A percentile compares a stretch with the other conserved stretches of the same genome.
phyloP scores from a whole-genome alignment of 208 protist genomes.

The Strigomonas culicis region DNA sequence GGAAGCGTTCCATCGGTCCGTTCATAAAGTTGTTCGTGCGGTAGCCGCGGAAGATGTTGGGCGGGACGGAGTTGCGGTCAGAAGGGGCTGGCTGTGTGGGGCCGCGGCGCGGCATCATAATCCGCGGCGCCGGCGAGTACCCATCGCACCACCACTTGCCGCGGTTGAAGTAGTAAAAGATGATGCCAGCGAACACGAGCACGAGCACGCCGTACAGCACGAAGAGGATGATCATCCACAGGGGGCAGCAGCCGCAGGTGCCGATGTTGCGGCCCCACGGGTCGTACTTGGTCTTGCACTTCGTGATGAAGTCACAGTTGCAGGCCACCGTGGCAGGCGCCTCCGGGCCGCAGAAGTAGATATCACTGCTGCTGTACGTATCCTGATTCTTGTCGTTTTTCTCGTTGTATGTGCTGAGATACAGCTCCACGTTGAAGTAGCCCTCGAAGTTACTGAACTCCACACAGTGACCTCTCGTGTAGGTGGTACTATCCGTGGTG shows the following conservation, averaged over 20 bases:
- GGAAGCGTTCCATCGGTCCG: constrained; percentile 1
- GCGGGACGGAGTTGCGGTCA: constrained; percentile 32
- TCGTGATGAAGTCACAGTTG: constrained; percentile 17
- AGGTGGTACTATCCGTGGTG: no score
- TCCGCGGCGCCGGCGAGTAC: constrained; percentile 28
- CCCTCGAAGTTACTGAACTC: no score
- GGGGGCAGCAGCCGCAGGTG: constrained; percentile 48
- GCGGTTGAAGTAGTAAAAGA: constrained; percentile 36
- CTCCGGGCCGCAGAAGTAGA: constrained; percentile 28
- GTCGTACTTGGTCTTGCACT: constrained; percentile 19
- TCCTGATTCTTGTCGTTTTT: no score
- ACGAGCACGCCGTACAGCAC: constrained; percentile 21
- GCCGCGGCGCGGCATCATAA: constrained; percentile 39
- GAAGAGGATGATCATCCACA: constrained; percentile 53
- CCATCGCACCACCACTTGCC: constrained; percentile 64
- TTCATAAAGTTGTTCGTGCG: constrained; percentile 40
- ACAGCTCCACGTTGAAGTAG: no score
- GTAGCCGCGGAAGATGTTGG: constrained; percentile 60
- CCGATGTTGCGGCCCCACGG: constrained; percentile 59
- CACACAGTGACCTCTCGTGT: no score
- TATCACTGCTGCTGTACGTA: constrained; percentile 10
- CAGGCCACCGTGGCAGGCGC: constrained; percentile 23
- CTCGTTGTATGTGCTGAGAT: no score
- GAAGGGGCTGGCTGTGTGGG: constrained; percentile 30
- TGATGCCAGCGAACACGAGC: constrained; percentile 12